These are phyloP conservation scores for Asterochloris erici DNA, from an alignment of 139 green algal species.

Conservation along the genomic window DNA sequence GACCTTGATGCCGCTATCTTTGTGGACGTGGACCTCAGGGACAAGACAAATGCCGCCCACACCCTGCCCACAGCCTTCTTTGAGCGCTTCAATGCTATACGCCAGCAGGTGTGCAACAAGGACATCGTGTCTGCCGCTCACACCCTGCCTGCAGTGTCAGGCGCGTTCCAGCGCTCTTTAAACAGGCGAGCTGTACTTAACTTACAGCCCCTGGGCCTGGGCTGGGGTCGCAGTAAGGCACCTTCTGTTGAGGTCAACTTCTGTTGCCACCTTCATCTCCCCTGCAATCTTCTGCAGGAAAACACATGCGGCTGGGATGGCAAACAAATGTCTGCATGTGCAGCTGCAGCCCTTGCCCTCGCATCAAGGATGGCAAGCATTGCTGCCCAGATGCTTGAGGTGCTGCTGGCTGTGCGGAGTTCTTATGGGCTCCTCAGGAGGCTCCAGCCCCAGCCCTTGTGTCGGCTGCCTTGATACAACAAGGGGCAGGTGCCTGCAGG, in stretches of 20 bases:
- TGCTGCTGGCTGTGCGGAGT: neutral
- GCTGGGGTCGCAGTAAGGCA: neutral
- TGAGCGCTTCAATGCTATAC: conserved; percentile 3
- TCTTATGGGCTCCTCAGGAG: neutral
- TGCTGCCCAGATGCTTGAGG: neutral
- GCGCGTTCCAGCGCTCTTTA: neutral
- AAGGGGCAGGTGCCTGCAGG: neutral
- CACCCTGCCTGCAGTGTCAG: neutral
- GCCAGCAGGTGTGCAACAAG: neutral
- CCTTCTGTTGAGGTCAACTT: neutral
- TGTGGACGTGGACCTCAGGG: conserved; percentile 4
- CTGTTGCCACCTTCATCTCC: neutral
- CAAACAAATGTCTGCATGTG: neutral
- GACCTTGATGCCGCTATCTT: conserved; percentile 11
- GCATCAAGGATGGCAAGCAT: neutral
- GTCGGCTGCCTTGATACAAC: neutral
- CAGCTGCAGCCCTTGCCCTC: neutral
- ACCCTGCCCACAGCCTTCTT: conserved; percentile 16
- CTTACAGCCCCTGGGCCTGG: neutral
- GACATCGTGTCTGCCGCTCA: neutral
- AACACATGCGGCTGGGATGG: neutral
- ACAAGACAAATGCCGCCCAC: neutral
- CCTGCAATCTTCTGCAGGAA: neutral
- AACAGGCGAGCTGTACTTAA: neutral
- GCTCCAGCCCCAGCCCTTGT: neutral